Evolutionary conservation across 495 filamentous ascomycete genomes (phyloP), one percentile per base, ranked within the genome.

Genomic region (Aspergillus panamensis): DNA sequence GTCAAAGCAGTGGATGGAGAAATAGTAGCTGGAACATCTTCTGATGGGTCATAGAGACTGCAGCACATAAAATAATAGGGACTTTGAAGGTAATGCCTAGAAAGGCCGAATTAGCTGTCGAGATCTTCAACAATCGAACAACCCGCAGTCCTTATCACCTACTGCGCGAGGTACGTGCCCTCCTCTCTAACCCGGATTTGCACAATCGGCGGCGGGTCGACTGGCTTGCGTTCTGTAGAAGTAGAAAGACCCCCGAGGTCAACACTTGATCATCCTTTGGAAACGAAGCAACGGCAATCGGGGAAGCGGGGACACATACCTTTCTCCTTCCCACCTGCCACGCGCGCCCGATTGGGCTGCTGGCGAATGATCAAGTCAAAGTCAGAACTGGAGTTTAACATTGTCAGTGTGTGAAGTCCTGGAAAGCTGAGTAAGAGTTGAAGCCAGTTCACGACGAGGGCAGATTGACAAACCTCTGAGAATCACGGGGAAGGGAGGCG

Each of bases 171-270:
- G 70, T 96, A 92, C 39, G 79, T 78, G 48, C 67, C 73, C 58
- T 84, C 79, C 62, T 81, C 80, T 59, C 79, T 82, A 62, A 96
- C 85, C 50, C 82, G 81, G 39, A 97, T 78, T 74, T 96, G 90
- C 30, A 97, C 80, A 66, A 97, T 90, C 51, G 94, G 94, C 21
- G 93, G 94, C 47, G 94, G 94, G 68, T 98, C 94, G 66, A 98
- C 86, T 3, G 94, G 91, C 72, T 96, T 96, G 62, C 94, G 87
- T 63, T 91, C 94, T 96, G 74, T 25, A 29, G 49, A 42, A 56
- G 48, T 29, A 54, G 45, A 48, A 44, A 45, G 35, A 49, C 52
- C 25, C 47, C 52, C 29, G 42, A 55, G 49, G 53, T 59, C 49
- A 65, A 61, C 53, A 39, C 47, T 48, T 45, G 51, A 37, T 51